A percentile compares a stretch with the other conserved stretches of the same genome.
Conservation (phyloP, 2,329 filamentous ascomycete species). For the Stagonosporopsis cucurbitacearum region DNA sequence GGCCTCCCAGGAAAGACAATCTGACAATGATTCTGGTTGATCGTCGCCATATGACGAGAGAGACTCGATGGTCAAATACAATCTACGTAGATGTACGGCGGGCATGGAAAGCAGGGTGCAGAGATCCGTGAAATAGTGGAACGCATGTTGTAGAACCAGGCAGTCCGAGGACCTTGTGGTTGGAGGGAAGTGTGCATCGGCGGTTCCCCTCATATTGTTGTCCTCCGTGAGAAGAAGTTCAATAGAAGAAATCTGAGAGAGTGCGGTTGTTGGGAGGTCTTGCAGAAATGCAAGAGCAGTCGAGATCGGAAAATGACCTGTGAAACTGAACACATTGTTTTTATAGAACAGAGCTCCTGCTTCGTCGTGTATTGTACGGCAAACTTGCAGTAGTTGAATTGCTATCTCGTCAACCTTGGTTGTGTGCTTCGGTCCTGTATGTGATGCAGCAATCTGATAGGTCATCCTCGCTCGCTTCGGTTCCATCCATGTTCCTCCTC, state of each 20-base stretch:
- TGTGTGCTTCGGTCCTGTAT: background rate
- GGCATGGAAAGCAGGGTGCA: slow-evolving; percentile 30
- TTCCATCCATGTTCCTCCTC: slow-evolving; percentile 16
- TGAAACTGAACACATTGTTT: slow-evolving; percentile 34
- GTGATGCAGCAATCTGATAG: slow-evolving; percentile 22
- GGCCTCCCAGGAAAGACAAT: slow-evolving; percentile 21
- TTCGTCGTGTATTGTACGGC: slow-evolving; percentile 31
- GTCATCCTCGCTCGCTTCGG: slow-evolving; percentile 28
- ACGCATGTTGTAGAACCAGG: slow-evolving; percentile 27
- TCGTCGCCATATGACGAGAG: slow-evolving; percentile 11
- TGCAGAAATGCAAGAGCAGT: slow-evolving; percentile 34
- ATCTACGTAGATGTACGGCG: slow-evolving; percentile 21
- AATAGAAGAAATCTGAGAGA: slow-evolving; percentile 23
- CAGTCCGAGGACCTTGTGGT: slow-evolving; percentile 24
- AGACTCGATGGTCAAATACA: slow-evolving; percentile 28
- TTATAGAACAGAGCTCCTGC: slow-evolving; percentile 31
- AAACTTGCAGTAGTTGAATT: slow-evolving; percentile 25
- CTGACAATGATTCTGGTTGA: slow-evolving; percentile 12
- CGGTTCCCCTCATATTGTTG: slow-evolving; percentile 25
- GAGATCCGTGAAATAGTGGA: slow-evolving; percentile 31
- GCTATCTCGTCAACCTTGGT: slow-evolving; percentile 4
- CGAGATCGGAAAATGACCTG: slow-evolving; percentile 26
- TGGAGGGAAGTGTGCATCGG: slow-evolving; percentile 23
- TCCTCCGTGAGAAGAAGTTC: slow-evolving; percentile 28
- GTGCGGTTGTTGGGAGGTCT: slow-evolving; percentile 25